Conservation (phyloP, 2,329 filamentous ascomycete species). For the Aspergillus felis region DNA sequence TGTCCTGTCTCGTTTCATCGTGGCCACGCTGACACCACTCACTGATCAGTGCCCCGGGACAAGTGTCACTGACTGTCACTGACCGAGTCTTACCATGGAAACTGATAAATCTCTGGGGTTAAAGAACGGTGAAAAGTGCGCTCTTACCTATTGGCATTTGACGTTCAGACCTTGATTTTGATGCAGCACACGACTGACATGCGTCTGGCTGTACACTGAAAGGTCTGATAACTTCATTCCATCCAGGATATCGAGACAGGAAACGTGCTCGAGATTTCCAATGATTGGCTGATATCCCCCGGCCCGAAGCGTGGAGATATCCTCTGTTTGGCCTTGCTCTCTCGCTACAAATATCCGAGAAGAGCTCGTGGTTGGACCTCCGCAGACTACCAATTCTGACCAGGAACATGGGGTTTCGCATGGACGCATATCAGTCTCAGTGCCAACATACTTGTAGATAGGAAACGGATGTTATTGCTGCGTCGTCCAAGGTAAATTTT, state of each 20-base stretch:
- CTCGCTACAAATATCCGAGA: background rate
- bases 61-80: background rate
- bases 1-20: background rate
- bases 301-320: background rate
- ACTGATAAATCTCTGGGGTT: background rate
- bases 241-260: background rate
- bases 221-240: background rate
- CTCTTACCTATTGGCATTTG: background rate
- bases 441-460: too few relatives aligned
- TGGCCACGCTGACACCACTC: background rate
- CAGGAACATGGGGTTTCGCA: background rate
- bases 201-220: too few relatives aligned
- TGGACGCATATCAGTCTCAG: too few relatives aligned
- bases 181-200: too few relatives aligned
- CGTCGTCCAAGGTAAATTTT: too few relatives aligned
- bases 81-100: background rate
- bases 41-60: too few relatives aligned
- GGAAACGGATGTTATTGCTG: background rate
- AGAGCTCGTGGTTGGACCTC: background rate
- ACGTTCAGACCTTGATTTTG: too few relatives aligned
- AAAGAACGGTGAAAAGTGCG: background rate
- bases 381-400: background rate
- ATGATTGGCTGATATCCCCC: background rate
- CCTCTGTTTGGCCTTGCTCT: background rate
- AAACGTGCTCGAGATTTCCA: background rate